Evolutionary conservation across 2,329 filamentous ascomycete genomes (phyloP).

Genomic region (Fusarium sp.): DNA sequence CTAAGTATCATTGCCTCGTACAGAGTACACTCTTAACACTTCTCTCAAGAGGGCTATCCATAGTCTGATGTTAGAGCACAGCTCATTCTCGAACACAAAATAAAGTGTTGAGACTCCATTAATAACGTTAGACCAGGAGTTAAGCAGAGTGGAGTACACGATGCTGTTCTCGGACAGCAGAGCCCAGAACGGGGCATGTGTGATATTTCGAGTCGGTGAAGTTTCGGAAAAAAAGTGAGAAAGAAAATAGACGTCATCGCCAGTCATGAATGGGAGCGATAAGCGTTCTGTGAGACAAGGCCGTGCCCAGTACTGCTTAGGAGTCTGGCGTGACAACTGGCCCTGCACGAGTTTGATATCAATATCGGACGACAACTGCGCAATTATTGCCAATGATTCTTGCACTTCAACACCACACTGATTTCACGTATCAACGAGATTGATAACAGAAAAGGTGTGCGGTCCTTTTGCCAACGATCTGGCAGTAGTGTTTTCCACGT

Average conservation of each 20-base stretch:
- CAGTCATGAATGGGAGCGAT: slow-evolving; percentile 11
- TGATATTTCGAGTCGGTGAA: slow-evolving; percentile 40
- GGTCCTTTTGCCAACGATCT: slow-evolving; percentile 11
- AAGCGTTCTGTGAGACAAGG: slow-evolving; percentile 22
- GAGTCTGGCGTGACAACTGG: not conserved
- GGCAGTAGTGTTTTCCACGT: slow-evolving; percentile 35
- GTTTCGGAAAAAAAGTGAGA: slow-evolving; percentile 39
- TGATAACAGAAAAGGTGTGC: slow-evolving; percentile 36
- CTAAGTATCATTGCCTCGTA: not conserved
- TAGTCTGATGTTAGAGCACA: not conserved
- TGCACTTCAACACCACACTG: not conserved
- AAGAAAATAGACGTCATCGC: slow-evolving; percentile 30
- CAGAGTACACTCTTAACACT: not conserved
- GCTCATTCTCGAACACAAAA: not conserved
- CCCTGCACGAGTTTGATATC: not conserved
- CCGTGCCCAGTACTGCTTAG: slow-evolving; percentile 5
- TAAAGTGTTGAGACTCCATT: not conserved
- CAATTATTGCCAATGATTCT: not conserved
- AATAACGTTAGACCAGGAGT: not conserved
- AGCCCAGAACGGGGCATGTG: slow-evolving; percentile 24
- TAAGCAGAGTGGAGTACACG: slow-evolving; percentile 8
- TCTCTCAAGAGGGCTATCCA: not conserved
- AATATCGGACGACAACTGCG: not conserved
- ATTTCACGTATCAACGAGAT: slow-evolving; percentile 26
- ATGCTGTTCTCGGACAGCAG: not conserved